Evolutionary conservation across 768 basidiomycete species (phyloP).

Genomic region (Piloderma croceum): DNA sequence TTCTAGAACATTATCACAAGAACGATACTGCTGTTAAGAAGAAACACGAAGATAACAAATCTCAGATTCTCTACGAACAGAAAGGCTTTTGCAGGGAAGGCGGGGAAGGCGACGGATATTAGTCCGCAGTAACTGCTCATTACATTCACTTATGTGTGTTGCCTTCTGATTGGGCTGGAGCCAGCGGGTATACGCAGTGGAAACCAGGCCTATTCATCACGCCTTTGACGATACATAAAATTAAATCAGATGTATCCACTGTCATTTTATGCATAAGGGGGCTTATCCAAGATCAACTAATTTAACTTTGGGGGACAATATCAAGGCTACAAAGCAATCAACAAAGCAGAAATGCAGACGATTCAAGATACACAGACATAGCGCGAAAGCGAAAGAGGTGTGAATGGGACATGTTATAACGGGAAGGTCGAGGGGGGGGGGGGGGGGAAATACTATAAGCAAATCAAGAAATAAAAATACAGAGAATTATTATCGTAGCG

Average conservation of each 20-base stretch:
- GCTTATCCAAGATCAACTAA: too few species aligned
- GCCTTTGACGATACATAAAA: not conserved
- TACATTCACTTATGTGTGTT: not conserved
- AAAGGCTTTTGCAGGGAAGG: slow-evolving; percentile 94
- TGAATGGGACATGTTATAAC: slow-evolving; percentile 16
- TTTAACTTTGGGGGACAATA: too few species aligned
- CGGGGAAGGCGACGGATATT: slow-evolving; percentile 95
- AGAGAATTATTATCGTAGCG: slow-evolving; percentile 26
- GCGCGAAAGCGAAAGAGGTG: slow-evolving; percentile 10
- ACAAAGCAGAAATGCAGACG: not conserved
- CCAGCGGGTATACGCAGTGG: slow-evolving; percentile 6
- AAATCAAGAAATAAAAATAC: slow-evolving; percentile 24
- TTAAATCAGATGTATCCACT: too few species aligned
- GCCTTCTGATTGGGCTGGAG: slow-evolving; percentile 1
- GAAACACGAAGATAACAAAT: slow-evolving; percentile 75
- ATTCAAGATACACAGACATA: too few species aligned
- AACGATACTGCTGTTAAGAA: slow-evolving; percentile 70
- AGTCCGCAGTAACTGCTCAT: slow-evolving; percentile 20
- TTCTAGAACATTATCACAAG: slow-evolving; percentile 68
- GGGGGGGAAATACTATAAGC: slow-evolving; percentile 11
- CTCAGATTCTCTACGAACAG: slow-evolving; percentile 75
- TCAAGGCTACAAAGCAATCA: not conserved
- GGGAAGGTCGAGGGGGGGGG: slow-evolving; percentile 12
- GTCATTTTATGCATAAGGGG: too few species aligned
- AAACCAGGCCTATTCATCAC: not conserved